A percentile compares a stretch with the other conserved stretches of the same genome.
Evolutionary conservation across 176 grass and related monocot species (phyloP).

Genomic region (Sorghum bicolor): Sorghum_bicolor_NCBIv3 NC_012873.2:58646001-58646500

Average conservation of each 20-base stretch:
- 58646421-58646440: slow-evolving; percentile 84
- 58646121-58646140: slow-evolving; percentile 97
- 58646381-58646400: slow-evolving; percentile 79
- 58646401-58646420: slow-evolving; percentile 87
- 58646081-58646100: slow-evolving; percentile 69
- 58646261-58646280: slow-evolving; percentile 57
- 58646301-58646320: slow-evolving; percentile 78
- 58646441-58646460: neutral
- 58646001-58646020: slow-evolving; percentile 59
- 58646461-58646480: neutral
- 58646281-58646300: slow-evolving; percentile 65
- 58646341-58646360: slow-evolving; percentile 73
- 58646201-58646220: slow-evolving; percentile 75
- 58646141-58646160: slow-evolving; percentile 91
- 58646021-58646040: slow-evolving; percentile 54
- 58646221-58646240: slow-evolving; percentile 57
- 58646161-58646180: slow-evolving; percentile 87
- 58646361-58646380: slow-evolving; percentile 93
- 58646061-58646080: slow-evolving; percentile 81
- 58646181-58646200: slow-evolving; percentile 86
- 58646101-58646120: slow-evolving; percentile 83
- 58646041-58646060: slow-evolving; percentile 78
- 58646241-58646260: slow-evolving; percentile 84
- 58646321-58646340: slow-evolving; percentile 73
- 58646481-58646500: neutral